Conservation (phyloP, 2,329 filamentous ascomycete species). For the Curvularia hawaiiensis region DNA sequence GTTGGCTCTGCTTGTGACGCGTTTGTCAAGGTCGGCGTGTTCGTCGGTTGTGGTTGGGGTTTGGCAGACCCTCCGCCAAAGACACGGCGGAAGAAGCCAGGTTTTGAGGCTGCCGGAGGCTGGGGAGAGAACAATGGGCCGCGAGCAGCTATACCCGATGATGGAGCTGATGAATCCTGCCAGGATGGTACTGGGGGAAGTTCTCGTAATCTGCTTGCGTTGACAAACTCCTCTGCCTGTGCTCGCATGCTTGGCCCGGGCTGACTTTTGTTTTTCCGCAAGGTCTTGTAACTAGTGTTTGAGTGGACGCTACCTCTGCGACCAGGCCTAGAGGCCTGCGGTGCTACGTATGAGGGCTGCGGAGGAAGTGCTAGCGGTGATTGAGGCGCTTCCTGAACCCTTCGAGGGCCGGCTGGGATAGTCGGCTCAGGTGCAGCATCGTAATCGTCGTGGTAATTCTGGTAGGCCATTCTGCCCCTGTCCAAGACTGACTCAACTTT, state of each 20-base stretch:
- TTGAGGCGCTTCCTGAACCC: slow-evolving; percentile 51
- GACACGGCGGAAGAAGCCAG: slow-evolving; percentile 90
- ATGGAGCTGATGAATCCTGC: slow-evolving; percentile 57
- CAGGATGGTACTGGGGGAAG: slow-evolving; percentile 53
- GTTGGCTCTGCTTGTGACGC: slow-evolving; percentile 26
- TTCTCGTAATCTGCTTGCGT: slow-evolving; percentile 50
- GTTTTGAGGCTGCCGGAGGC: slow-evolving; percentile 63
- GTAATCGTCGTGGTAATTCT: slow-evolving; percentile 62
- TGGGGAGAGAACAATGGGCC: slow-evolving; percentile 51
- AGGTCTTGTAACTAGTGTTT: slow-evolving; percentile 53
- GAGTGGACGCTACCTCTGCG: slow-evolving; percentile 66
- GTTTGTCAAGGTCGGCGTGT: slow-evolving; percentile 21
- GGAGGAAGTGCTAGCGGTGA: slow-evolving; percentile 47
- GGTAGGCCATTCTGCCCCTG: slow-evolving; percentile 51
- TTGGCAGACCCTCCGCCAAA: slow-evolving; percentile 73
- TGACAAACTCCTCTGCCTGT: slow-evolving; percentile 56
- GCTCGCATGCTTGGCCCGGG: slow-evolving; percentile 50
- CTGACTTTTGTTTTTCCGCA: slow-evolving; percentile 51
- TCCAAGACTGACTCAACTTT: slow-evolving; percentile 53
- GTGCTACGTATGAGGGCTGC: slow-evolving; percentile 47
- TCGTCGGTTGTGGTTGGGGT: slow-evolving; percentile 45
- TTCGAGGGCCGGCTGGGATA: slow-evolving; percentile 78
- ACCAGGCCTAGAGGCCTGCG: slow-evolving; percentile 52
- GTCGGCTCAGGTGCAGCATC: slow-evolving; percentile 87
- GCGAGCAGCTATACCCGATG: slow-evolving; percentile 58